Percentiles rank a stretch among this genome's conserved stretches.
These are phyloP conservation scores for Glomus cerebriforme DNA, from an alignment of 192 early-diverging fungal genomes.

Conservation along the genomic window DNA sequence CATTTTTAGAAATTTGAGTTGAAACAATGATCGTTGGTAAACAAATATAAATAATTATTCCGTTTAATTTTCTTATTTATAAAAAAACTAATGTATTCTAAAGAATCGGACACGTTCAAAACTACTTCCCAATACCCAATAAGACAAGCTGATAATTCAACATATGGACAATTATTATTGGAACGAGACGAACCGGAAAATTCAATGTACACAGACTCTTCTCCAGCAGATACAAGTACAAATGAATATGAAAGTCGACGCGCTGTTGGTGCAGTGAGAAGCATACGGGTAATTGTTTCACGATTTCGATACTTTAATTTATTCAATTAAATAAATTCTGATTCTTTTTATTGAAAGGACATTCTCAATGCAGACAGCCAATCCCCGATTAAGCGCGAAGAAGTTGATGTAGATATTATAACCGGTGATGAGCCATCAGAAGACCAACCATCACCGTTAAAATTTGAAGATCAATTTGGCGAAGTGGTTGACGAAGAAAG, in stretches of 20 bases:
- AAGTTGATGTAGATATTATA: slow-evolving; percentile 10
- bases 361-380: slow-evolving; percentile 22
- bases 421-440: not conserved
- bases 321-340: not conserved
- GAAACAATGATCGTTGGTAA: not conserved
- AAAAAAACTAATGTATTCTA: not conserved
- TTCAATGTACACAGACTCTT: slow-evolving; percentile 10
- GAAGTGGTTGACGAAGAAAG: slow-evolving; percentile 21
- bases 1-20: not conserved
- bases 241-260: slow-evolving; percentile 7
- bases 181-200: not conserved
- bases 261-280: slow-evolving; percentile 1
- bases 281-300: slow-evolving; percentile 1
- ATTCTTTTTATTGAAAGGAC: slow-evolving; percentile 13
- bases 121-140: not conserved
- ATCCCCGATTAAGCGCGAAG: slow-evolving; percentile 24
- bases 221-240: slow-evolving; percentile 8
- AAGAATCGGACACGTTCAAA: not conserved
- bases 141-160: not conserved
- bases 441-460: not conserved
- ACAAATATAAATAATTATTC: not conserved
- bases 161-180: not conserved
- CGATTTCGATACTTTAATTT: not conserved
- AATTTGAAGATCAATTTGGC: slow-evolving; percentile 17
- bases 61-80: not conserved